Evolutionary conservation across 1,284 basidiomycete species (phyloP), one percentile per base, ranked within the genome.

Genomic region (Ustilago nuda): DNA sequence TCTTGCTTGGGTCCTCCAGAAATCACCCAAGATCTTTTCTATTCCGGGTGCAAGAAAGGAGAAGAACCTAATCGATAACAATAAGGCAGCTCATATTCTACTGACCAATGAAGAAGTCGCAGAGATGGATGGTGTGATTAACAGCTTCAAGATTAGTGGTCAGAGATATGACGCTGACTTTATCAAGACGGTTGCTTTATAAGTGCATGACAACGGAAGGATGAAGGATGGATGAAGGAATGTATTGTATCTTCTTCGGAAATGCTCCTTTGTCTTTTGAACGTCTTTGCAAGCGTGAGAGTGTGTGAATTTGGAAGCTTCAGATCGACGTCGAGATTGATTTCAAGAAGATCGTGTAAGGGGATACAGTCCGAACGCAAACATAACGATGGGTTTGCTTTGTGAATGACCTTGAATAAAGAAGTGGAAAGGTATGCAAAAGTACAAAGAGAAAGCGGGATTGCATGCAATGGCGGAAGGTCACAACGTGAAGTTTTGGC

Each of bases 61-160:
- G n/a, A 68, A 68, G 50, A 64, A 78, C 53, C 61, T 81, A 48
- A 64, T 61, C 9, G 77, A 82, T 52, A 80, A 79, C 61, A 65
- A 56, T 43, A 68, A 56, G 15, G 76, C 79, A 8, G 76, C 72
- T 12, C 27, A 67, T 11, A 32, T 81, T 36, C 46, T 61, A 39
- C 53, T 82, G 13, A 62, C 27, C 23, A 36, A 62, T 12, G 59
- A 68, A 0, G 76, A 82, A 46, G 8, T 79, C 13, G 61, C 63
- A 15, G 78, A 82, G 54, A 78, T 82, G 48, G 66, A 78, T n/a
- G 41, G 19, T 8, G 45, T 76, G 6, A 72, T 80, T 68, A 73
- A 71, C 61, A 80, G 71, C 62, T 82, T 82, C 74, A 79, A 73
- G 30, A 68, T 74, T 37, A 60, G 58, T 17, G 78, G 80, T 11